phyloP scores from a whole-genome alignment of 345 rosid genomes.

The Conringia planisiliqua region DNA sequence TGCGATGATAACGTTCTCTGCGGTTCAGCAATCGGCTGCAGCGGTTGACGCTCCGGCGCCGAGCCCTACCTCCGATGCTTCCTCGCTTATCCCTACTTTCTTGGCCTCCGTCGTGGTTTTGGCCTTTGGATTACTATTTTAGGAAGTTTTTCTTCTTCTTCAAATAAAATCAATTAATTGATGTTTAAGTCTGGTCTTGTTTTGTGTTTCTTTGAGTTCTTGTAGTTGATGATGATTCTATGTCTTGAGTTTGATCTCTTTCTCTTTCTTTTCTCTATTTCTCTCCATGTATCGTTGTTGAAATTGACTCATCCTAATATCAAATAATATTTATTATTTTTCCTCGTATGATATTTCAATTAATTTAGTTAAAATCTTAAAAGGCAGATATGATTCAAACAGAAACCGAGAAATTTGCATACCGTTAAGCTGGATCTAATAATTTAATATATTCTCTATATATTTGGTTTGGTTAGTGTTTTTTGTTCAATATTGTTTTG shows the following conservation, averaged over 20 bases:
- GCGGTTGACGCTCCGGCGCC: slow-evolving; percentile 37
- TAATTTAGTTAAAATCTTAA: background rate
- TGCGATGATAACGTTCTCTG: slow-evolving; percentile 26
- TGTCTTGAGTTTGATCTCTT: slow-evolving; percentile 1
- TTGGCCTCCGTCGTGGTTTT: slow-evolving; percentile 16
- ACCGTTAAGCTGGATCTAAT: background rate
- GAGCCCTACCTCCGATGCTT: slow-evolving; percentile 36
- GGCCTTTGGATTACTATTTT: slow-evolving; percentile 31
- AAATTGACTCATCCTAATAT: slow-evolving; percentile 23
- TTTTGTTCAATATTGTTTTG: background rate
- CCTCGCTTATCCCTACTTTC: slow-evolving; percentile 28
- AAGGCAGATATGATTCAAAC: background rate
- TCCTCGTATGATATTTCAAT: background rate
- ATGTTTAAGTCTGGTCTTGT: background rate
- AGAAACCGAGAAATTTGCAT: background rate
- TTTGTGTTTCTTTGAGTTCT: slow-evolving; percentile 16
- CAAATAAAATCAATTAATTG: slow-evolving; percentile 6
- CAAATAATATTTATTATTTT: slow-evolving; percentile 10
- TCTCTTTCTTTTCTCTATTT: background rate
- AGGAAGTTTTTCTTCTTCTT: slow-evolving; percentile 6
- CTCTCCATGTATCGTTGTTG: slow-evolving; percentile 7
- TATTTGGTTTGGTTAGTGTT: background rate
- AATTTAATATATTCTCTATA: background rate
- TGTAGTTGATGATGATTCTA: slow-evolving; percentile 8
- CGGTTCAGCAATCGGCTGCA: slow-evolving; percentile 27